phyloP scores from a whole-genome alignment of 148 eudicot species.

The Tetragonia tetragonoides region DNA sequence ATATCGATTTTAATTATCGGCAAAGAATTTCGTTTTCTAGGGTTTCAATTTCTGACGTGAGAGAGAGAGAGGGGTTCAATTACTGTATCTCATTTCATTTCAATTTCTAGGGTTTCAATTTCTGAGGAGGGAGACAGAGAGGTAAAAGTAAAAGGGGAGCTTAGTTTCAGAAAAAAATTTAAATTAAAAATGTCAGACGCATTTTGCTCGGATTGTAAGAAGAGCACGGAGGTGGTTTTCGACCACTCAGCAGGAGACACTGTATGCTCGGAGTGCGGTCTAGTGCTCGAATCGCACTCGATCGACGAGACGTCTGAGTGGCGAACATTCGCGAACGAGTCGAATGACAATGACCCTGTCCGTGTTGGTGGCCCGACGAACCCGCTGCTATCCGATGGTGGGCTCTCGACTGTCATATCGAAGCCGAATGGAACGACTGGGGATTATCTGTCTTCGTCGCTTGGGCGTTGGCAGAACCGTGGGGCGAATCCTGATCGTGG shows the following conservation, averaged over 20 bases:
- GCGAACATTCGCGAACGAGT: slow-evolving; percentile 83
- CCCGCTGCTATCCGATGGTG: slow-evolving; percentile 69
- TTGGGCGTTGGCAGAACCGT: slow-evolving; percentile 84
- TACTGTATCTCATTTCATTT: no score
- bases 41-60: background rate
- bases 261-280: slow-evolving; percentile 90
- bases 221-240: slow-evolving; percentile 73
- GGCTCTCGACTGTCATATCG: slow-evolving; percentile 71
- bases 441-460: slow-evolving; percentile 59
- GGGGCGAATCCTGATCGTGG: slow-evolving; percentile 72
- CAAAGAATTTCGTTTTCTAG: background rate
- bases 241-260: slow-evolving; percentile 92
- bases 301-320: slow-evolving; percentile 96
- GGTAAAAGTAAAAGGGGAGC: no score
- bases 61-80: background rate
- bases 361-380: slow-evolving; percentile 87
- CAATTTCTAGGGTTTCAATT: background rate
- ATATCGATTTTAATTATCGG: no score
- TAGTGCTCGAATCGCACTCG: slow-evolving; percentile 81
- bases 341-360: slow-evolving; percentile 76
- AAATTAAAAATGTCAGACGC: slow-evolving; percentile 31
- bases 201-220: slow-evolving; percentile 75
- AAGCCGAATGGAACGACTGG: slow-evolving; percentile 67
- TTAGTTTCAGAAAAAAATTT: no score
- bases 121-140: background rate